A percentile compares a stretch with the other conserved stretches of the same genome.
Evolutionary conservation across 1,284 basidiomycete species (phyloP).

Genomic region (Ustilago vetiveriae): DNA sequence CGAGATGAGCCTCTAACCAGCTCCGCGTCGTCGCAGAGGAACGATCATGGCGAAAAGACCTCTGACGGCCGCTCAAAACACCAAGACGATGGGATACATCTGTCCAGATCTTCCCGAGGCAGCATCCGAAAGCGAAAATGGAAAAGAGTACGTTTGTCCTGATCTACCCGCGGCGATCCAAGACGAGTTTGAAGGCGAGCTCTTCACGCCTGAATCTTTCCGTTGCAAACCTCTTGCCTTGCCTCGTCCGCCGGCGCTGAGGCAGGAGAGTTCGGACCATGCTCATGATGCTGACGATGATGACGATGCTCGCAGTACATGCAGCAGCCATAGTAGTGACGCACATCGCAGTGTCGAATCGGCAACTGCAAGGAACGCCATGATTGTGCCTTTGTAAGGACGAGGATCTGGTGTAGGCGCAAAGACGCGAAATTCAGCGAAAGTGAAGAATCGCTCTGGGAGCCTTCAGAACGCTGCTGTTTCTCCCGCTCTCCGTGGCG

Average conservation of each 20-base stretch:
- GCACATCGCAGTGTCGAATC: not conserved
- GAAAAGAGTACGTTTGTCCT: not conserved
- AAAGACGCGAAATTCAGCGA: too few relatives aligned
- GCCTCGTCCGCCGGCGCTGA: not conserved
- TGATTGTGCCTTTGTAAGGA: not conserved
- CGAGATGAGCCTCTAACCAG: constrained; percentile 7
- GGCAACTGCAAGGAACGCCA: not conserved
- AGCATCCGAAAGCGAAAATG: too few relatives aligned
- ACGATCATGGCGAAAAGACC: constrained; percentile 2
- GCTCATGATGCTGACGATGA: not conserved
- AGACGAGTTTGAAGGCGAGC: not conserved
- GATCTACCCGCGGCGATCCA: not conserved
- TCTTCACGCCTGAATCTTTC: constrained; percentile 35
- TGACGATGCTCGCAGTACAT: constrained; percentile 1
- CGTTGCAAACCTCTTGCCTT: constrained; percentile 1
- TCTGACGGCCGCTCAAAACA: constrained; percentile 17
- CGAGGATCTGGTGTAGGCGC: too few relatives aligned
- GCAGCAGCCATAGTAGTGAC: not conserved
- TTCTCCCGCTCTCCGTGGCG: too few relatives aligned
- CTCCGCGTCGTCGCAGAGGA: constrained; percentile 8
- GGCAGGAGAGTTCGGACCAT: not conserved
- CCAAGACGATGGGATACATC: too few relatives aligned
- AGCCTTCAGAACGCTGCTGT: too few relatives aligned
- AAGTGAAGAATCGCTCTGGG: too few relatives aligned
- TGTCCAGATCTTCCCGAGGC: too few relatives aligned